Conservation (phyloP, 306 rosid genomes). For the Rubus idaeus region DNA sequence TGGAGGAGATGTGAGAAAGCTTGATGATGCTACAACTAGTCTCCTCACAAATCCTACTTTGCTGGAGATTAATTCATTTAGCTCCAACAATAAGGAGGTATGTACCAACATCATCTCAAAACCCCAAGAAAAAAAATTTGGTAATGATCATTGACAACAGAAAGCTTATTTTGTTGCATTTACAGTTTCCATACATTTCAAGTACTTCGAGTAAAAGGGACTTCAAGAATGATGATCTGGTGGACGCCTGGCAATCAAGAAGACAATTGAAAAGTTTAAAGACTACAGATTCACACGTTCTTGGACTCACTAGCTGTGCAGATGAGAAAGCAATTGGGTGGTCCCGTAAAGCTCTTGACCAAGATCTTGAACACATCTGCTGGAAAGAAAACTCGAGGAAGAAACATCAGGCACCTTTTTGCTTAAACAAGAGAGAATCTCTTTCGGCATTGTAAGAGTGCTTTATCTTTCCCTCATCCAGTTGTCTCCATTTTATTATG, state of each 20-base stretch:
- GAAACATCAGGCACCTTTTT: constrained; percentile 48
- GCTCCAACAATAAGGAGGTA: constrained; percentile 84
- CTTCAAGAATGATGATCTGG: constrained; percentile 21
- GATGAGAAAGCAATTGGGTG: constrained; percentile 70
- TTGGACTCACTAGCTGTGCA: constrained; percentile 62
- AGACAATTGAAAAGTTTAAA: constrained; percentile 32
- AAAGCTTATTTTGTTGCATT: constrained; percentile 25
- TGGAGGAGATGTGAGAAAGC: constrained; percentile 89
- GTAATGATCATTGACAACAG: constrained; percentile 5
- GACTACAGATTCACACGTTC: constrained; percentile 33
- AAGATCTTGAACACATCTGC: constrained; percentile 61
- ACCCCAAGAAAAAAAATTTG: constrained; percentile 5
- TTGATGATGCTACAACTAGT: constrained; percentile 46
- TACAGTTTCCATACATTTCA: constrained; percentile 60
- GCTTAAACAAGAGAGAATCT: constrained; percentile 66
- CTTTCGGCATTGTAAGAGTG: constrained; percentile 49
- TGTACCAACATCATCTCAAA: constrained; percentile 29
- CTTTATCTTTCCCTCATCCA: constrained; percentile 27
- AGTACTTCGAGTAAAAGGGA: constrained; percentile 27
- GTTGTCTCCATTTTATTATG: constrained; percentile 16
- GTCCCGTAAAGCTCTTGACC: constrained; percentile 49
- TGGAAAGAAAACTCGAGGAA: constrained; percentile 53
- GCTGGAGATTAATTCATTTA: constrained; percentile 70
- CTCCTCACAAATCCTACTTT: constrained; percentile 68
- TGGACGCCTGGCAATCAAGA: constrained; percentile 29